A percentile compares a stretch with the other conserved stretches of the same genome.
These are phyloP conservation scores for Aspergillus pseudonomiae DNA, from an alignment of 2,329 filamentous ascomycete species.

Conservation along the genomic window DNA sequence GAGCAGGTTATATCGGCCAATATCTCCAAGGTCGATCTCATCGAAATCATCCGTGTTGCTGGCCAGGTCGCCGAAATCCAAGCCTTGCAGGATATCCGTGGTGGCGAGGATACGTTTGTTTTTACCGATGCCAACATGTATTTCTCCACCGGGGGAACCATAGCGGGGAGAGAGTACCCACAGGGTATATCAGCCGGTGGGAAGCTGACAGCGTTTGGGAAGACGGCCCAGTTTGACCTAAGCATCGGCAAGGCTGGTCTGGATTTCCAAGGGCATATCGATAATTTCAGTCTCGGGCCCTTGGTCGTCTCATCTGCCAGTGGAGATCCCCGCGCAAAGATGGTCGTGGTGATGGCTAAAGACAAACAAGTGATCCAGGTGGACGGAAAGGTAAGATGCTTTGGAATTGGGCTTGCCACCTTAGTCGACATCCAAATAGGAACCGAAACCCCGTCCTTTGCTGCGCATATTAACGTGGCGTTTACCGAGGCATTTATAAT, in stretches of 20 bases:
- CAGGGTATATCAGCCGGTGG: conserved; percentile 1
- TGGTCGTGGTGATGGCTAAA: neutral
- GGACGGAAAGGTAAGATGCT: neutral
- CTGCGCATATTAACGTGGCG: neutral
- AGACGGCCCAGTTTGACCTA: conserved; percentile 1
- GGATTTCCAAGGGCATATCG: neutral
- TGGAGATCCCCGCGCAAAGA: neutral
- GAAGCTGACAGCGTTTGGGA: conserved; percentile 1
- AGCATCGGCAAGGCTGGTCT: neutral
- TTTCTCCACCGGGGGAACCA: neutral
- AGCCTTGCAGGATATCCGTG: neutral
- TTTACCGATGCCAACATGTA: neutral
- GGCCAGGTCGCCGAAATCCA: neutral
- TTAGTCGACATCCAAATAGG: neutral
- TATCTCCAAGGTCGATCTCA: neutral
- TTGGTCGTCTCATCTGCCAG: neutral
- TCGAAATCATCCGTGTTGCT: neutral
- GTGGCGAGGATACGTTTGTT: neutral
- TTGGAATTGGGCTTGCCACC: neutral
- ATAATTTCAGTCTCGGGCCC: neutral
- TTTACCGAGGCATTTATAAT: neutral
- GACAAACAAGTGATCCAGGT: neutral
- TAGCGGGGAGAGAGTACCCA: neutral
- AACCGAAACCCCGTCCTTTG: neutral
- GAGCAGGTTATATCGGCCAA: neutral